Evolutionary conservation across 768 basidiomycete genomes (phyloP).

Genomic region (Amanita molliuscula): DNA sequence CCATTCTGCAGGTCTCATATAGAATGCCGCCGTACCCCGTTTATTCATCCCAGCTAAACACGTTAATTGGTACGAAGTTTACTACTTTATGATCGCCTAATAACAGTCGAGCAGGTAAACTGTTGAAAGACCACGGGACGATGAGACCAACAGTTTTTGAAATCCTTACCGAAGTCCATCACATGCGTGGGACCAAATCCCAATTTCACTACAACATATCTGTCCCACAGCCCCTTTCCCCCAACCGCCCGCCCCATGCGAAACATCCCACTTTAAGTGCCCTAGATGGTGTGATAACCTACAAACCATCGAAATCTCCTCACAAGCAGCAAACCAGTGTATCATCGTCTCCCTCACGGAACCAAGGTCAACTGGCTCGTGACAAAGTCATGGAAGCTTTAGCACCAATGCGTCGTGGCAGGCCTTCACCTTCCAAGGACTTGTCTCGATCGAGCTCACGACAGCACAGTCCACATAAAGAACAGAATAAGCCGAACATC

Average conservation of each 20-base stretch:
- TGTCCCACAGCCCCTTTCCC: conserved; percentile 34
- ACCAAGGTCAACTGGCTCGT: conserved; percentile 56
- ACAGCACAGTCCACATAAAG: conserved; percentile 24
- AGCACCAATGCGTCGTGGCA: conserved; percentile 67
- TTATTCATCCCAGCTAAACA: conserved; percentile 76
- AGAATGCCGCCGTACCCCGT: conserved; percentile 82
- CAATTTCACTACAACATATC: conserved; percentile 60
- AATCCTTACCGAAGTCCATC: conserved; percentile 72
- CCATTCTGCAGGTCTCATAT: conserved; percentile 95
- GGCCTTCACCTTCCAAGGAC: conserved; percentile 34
- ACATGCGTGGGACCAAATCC: conserved; percentile 80
- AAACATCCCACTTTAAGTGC: conserved; percentile 15
- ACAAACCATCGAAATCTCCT: conserved; percentile 10
- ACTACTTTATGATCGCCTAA: conserved; percentile 6
- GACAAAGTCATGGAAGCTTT: conserved; percentile 76
- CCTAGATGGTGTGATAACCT: conserved; percentile 20
- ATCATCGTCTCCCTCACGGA: conserved; percentile 21
- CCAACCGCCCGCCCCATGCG: conserved; percentile 22
- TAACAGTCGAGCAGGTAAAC: conserved; percentile 48
- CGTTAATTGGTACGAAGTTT: conserved; percentile 60
- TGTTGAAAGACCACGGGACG: conserved; percentile 85
- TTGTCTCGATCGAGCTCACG: conserved; percentile 22
- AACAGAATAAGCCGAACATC: conserved; percentile 10
- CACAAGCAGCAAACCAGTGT: conserved; percentile 9
- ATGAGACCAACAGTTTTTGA: conserved; percentile 87